These are phyloP conservation scores for Phytophthora syringae DNA, from an alignment of 352 stramenopile species.

Conservation along the genomic window DNA sequence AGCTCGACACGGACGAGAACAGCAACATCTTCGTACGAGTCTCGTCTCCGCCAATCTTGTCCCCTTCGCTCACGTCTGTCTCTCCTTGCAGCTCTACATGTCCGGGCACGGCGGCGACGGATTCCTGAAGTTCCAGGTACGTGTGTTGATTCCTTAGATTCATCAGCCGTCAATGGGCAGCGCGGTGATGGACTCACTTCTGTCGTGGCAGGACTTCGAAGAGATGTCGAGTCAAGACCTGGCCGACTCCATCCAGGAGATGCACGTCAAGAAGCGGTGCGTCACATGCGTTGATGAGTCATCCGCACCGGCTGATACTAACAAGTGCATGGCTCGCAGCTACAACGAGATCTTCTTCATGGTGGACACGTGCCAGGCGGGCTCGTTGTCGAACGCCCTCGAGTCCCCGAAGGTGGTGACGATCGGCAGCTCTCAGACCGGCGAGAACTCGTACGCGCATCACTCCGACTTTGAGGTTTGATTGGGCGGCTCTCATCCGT, in stretches of 20 bases:
- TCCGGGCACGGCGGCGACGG: slow-evolving; percentile 97
- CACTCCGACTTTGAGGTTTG: slow-evolving; percentile 82
- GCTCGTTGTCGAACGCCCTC: slow-evolving; percentile 90
- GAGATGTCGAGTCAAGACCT: slow-evolving; percentile 97
- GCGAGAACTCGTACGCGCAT: slow-evolving; percentile 96
- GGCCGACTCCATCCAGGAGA: slow-evolving; percentile 92
- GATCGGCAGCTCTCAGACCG: slow-evolving; percentile 91
- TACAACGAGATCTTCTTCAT: slow-evolving; percentile 98
- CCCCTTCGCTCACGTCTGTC: slow-evolving; percentile 16
- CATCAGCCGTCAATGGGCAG: slow-evolving; percentile 8
- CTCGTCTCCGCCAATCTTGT: slow-evolving; percentile 32
- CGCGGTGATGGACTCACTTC: slow-evolving; percentile 16
- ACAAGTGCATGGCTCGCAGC: slow-evolving; percentile 29
- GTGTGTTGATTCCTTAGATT: slow-evolving; percentile 2
- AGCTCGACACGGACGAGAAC: slow-evolving; percentile 88
- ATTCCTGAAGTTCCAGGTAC: slow-evolving; percentile 98
- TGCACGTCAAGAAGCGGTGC: slow-evolving; percentile 92
- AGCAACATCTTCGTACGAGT: slow-evolving; percentile 87
- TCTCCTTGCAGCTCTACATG: slow-evolving; percentile 77
- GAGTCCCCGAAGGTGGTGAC: slow-evolving; percentile 92
- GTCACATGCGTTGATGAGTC: no score
- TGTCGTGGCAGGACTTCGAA: slow-evolving; percentile 86
- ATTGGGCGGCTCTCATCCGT: not conserved
- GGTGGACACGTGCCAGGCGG: slow-evolving; percentile 98
- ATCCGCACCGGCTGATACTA: no score